Evolutionary conservation across 306 rosid genomes (phyloP).

Genomic region (Casuarina cunninghamiana): DNA sequence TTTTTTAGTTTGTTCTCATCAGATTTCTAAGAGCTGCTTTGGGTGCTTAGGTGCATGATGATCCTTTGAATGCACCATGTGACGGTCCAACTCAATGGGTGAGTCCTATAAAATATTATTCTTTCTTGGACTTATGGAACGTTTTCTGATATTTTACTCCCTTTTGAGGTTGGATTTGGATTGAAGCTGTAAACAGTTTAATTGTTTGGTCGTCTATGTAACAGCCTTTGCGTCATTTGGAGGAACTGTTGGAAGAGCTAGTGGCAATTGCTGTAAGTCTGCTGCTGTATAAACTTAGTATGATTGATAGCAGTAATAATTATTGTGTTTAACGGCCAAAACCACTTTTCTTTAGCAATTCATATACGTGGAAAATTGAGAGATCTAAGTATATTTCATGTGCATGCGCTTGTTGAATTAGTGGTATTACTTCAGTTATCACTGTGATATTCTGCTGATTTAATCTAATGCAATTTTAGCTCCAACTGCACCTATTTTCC

Average conservation of each 20-base stretch:
- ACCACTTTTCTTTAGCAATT: constrained; percentile 5
- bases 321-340: not conserved
- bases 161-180: constrained; percentile 1
- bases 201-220: constrained; percentile 14
- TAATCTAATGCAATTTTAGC: not conserved
- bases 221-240: constrained; percentile 93
- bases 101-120: constrained; percentile 32
- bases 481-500: not conserved
- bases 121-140: constrained; percentile 12
- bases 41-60: constrained; percentile 79
- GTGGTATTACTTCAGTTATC: not conserved
- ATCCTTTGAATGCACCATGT: constrained; percentile 90
- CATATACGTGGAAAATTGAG: not conserved
- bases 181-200: constrained; percentile 13
- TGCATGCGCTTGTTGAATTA: not conserved
- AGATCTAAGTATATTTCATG: not conserved
- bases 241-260: constrained; percentile 91
- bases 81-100: constrained; percentile 99
- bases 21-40: constrained; percentile 25
- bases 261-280: constrained; percentile 94
- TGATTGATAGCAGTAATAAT: not conserved
- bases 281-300: constrained; percentile 4
- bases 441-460: not conserved
- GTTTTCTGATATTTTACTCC: constrained; percentile 7
- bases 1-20: constrained; percentile 19